phyloP scores from a whole-genome alignment of 2,329 filamentous ascomycete genomes.

The Plenodomus biglobosus region DNA sequence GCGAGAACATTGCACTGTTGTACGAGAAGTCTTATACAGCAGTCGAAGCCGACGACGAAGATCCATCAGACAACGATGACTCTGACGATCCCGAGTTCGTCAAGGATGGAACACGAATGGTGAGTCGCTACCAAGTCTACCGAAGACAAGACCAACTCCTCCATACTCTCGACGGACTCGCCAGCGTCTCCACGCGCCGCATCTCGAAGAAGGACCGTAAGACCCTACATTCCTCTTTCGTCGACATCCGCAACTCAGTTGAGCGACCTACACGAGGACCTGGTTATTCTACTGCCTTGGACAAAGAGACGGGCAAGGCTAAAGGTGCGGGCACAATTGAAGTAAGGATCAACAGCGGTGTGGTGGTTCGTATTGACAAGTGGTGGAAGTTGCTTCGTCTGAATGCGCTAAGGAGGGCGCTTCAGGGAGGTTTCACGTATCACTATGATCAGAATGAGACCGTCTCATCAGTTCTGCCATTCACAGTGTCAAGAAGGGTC shows the following conservation, averaged over 20 bases:
- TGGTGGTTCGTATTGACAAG: conserved; percentile 65
- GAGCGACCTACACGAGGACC: conserved; percentile 68
- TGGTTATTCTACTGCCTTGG: conserved; percentile 64
- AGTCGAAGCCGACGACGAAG: conserved; percentile 58
- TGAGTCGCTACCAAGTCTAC: conserved; percentile 69
- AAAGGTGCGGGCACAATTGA: conserved; percentile 62
- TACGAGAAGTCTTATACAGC: conserved; percentile 72
- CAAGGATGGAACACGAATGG: conserved; percentile 37
- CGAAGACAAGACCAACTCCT: conserved; percentile 64
- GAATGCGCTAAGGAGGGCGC: conserved; percentile 60
- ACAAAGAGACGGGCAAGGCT: conserved; percentile 60
- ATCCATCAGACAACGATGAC: conserved; percentile 52
- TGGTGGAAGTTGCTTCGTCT: conserved; percentile 74
- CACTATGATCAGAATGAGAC: conserved; percentile 44
- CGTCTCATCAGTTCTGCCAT: conserved; percentile 37
- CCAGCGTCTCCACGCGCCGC: conserved; percentile 61
- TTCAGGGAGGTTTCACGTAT: conserved; percentile 51
- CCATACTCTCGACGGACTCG: conserved; percentile 60
- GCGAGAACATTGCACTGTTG: conserved; percentile 77
- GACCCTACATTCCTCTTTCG: conserved; percentile 65
- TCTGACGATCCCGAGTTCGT: conserved; percentile 46
- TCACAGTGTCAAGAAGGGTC: conserved; percentile 27
- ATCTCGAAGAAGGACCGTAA: conserved; percentile 69
- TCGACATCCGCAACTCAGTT: conserved; percentile 66
- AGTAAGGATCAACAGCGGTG: conserved; percentile 60